Conservation (phyloP, 495 filamentous ascomycete species). For the Wilcoxina mikolae region DNA sequence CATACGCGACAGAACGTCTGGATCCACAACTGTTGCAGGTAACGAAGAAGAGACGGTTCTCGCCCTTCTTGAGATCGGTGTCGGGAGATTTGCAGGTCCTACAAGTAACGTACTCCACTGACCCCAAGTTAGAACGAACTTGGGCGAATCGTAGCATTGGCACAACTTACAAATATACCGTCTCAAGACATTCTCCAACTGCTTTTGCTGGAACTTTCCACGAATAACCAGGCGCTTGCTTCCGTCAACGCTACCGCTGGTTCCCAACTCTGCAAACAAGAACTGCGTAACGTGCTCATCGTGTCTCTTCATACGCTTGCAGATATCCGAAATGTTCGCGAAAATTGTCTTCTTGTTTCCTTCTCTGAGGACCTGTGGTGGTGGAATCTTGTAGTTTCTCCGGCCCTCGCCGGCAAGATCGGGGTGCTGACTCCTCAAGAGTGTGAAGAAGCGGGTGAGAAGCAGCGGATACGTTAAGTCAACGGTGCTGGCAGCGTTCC, state of each 20-base stretch:
- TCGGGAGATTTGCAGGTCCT: constrained; percentile 93
- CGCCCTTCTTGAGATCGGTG: constrained; percentile 93
- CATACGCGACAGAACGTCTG: constrained; percentile 64
- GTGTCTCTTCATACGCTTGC: constrained; percentile 81
- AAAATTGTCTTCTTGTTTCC: constrained; percentile 99
- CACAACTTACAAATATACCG: constrained; percentile 71
- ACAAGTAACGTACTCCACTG: constrained; percentile 96
- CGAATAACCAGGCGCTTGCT: constrained; percentile 89
- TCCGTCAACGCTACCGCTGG: constrained; percentile 85
- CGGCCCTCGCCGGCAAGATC: constrained; percentile 69
- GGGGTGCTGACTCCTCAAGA: constrained; percentile 83
- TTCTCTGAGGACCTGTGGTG: constrained; percentile 97
- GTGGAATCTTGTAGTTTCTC: constrained; percentile 95
- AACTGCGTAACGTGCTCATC: constrained; percentile 96
- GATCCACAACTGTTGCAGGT: constrained; percentile 80
- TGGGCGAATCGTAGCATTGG: too few relatives aligned
- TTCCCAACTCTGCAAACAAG: constrained; percentile 95
- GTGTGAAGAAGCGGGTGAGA: constrained; percentile 78
- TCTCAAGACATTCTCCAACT: constrained; percentile 87
- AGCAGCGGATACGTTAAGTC: constrained; percentile 71
- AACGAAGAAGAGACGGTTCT: constrained; percentile 84
- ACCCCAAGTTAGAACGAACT: too few relatives aligned
- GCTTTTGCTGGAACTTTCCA: constrained; percentile 96
- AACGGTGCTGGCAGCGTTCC: constrained; percentile 63
- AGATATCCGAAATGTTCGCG: constrained; percentile 89